These are phyloP conservation scores for Cryptomeria japonica DNA, from an alignment of 75 land plant species.

Conservation along the genomic window DNA sequence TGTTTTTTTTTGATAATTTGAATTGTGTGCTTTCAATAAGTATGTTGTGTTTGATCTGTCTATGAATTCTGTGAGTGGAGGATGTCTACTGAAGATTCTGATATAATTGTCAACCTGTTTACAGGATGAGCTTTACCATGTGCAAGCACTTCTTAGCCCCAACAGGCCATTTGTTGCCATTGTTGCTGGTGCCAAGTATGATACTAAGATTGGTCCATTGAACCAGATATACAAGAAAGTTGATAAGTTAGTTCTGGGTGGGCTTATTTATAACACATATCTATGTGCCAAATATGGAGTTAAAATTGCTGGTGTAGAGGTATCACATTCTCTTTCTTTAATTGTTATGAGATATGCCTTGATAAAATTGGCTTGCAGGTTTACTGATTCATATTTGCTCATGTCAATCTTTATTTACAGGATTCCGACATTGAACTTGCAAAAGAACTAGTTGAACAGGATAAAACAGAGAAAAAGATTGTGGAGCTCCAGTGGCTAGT, in stretches of 20 bases:
- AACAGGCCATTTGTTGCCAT: slow-evolving; percentile 47
- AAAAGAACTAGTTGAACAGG: slow-evolving; percentile 44
- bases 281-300: slow-evolving; percentile 60
- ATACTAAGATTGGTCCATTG: slow-evolving; percentile 54
- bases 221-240: slow-evolving; percentile 47
- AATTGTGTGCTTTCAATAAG: neutral
- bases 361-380: neutral
- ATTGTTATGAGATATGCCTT: neutral
- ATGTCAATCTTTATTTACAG: slow-evolving; percentile 18
- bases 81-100: neutral
- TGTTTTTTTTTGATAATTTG: neutral
- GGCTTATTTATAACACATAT: slow-evolving; percentile 48
- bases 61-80: neutral
- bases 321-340: slow-evolving; percentile 6
- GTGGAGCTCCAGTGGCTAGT: slow-evolving; percentile 40
- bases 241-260: slow-evolving; percentile 48
- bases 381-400: slow-evolving; percentile 6
- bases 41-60: neutral
- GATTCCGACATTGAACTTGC: slow-evolving; percentile 57
- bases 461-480: slow-evolving; percentile 39
- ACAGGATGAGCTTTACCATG: slow-evolving; percentile 44
- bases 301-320: slow-evolving; percentile 54
- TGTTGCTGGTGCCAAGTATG: slow-evolving; percentile 57
- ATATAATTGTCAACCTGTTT: neutral
- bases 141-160: slow-evolving; percentile 38